These are phyloP conservation scores for Hortaea werneckii DNA, from an alignment of 2,329 filamentous ascomycete species.

Conservation along the genomic window DNA sequence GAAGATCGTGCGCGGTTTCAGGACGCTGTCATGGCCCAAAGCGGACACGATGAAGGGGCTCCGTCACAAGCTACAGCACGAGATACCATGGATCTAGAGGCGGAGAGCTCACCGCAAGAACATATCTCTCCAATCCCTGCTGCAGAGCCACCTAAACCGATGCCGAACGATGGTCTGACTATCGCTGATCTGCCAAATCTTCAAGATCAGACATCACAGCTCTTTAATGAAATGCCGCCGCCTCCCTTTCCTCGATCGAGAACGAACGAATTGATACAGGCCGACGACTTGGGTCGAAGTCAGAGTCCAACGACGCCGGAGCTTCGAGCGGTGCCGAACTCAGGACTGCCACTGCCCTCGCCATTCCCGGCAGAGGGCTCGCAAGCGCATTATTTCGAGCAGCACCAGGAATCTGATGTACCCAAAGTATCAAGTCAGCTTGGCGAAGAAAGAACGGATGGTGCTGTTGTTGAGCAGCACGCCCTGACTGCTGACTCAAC, in stretches of 20 bases:
- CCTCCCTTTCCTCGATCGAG: slow-evolving; percentile 17
- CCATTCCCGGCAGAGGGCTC: slow-evolving; percentile 17
- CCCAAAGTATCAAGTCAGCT: too few species aligned
- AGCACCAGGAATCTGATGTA: too few species aligned
- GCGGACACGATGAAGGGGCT: too few species aligned
- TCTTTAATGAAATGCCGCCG: slow-evolving; percentile 11
- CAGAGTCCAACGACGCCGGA: slow-evolving; percentile 21
- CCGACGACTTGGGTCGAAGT: background rate
- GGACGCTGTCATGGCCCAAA: too few species aligned
- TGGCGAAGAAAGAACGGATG: too few species aligned
- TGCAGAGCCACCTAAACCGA: background rate
- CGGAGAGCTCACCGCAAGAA: too few species aligned
- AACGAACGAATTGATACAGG: slow-evolving; percentile 6
- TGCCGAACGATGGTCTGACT: background rate
- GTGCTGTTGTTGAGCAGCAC: too few species aligned
- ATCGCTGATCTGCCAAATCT: background rate
- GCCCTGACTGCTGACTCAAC: too few species aligned
- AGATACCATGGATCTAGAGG: too few species aligned
- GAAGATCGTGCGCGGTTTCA: background rate
- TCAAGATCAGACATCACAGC: background rate
- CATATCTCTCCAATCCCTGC: background rate
- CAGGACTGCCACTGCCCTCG: slow-evolving; percentile 23
- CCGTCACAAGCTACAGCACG: too few species aligned
- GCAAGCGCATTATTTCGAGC: background rate
- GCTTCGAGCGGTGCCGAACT: slow-evolving; percentile 20